phyloP scores from a whole-genome alignment of 257 asterid genomes.

The Primulina eburnea region DNA sequence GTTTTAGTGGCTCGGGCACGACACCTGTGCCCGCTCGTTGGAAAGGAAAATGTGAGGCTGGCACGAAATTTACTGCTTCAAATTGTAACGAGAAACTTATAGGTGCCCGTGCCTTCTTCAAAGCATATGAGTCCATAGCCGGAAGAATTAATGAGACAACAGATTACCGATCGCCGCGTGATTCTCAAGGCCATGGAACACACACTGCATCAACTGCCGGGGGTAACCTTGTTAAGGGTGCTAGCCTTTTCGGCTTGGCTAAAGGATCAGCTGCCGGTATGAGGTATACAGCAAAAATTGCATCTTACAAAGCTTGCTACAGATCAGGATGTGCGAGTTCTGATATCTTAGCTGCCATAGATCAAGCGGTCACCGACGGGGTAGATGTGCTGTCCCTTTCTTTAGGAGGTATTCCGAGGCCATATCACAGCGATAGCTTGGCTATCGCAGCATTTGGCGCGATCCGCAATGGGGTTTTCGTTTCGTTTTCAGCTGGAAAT shows the following conservation, averaged over 20 bases:
- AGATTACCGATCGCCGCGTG: slow-evolving; percentile 64
- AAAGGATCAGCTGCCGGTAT: slow-evolving; percentile 64
- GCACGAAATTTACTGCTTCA: slow-evolving; percentile 40
- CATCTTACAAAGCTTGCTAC: slow-evolving; percentile 69
- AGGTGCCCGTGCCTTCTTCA: slow-evolving; percentile 58
- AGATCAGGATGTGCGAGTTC: slow-evolving; percentile 51
- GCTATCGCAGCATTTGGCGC: slow-evolving; percentile 81
- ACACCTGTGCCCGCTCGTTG: slow-evolving; percentile 45
- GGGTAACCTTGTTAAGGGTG: slow-evolving; percentile 48
- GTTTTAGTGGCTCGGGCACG: slow-evolving; percentile 43
- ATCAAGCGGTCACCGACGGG: slow-evolving; percentile 61
- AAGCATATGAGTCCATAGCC: slow-evolving; percentile 55
- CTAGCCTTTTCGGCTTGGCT: slow-evolving; percentile 50
- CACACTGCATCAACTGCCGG: slow-evolving; percentile 75
- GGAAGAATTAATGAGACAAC: slow-evolving; percentile 50
- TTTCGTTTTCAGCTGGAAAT: slow-evolving; percentile 65
- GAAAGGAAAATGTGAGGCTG: slow-evolving; percentile 62
- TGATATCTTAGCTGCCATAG: slow-evolving; percentile 68
- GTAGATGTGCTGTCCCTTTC: slow-evolving; percentile 68
- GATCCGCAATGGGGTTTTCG: slow-evolving; percentile 43
- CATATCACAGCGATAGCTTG: slow-evolving; percentile 41
- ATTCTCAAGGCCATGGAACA: slow-evolving; percentile 71
- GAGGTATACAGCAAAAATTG: slow-evolving; percentile 59
- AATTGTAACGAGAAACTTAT: slow-evolving; percentile 61
- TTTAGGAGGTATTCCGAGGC: slow-evolving; percentile 49